Evolutionary conservation across 805 yeast genomes (phyloP).

Genomic region (Candida sonorensis): DNA sequence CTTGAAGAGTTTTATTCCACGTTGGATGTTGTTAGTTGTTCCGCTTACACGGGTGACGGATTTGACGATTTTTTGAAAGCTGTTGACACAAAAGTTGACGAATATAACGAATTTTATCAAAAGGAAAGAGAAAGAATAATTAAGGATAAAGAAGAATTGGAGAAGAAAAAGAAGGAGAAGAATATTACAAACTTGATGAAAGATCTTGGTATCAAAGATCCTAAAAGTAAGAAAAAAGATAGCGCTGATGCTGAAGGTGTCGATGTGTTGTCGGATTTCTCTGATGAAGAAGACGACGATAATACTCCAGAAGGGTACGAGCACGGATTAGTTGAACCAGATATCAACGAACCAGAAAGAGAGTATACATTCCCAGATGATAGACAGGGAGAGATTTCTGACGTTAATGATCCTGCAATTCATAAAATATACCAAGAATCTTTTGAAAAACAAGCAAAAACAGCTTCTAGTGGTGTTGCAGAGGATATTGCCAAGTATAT

Average conservation of each 20-base stretch:
- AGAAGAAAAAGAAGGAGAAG: conserved; percentile 62
- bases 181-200: conserved; percentile 71
- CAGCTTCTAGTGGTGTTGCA: conserved; percentile 60
- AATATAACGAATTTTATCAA: conserved; percentile 75
- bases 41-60: conserved; percentile 90
- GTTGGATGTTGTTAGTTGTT: conserved; percentile 86
- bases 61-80: conserved; percentile 84
- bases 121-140: conserved; percentile 80
- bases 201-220: conserved; percentile 66
- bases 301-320: conserved; percentile 31
- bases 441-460: conserved; percentile 53
- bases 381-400: conserved; percentile 52
- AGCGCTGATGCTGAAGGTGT: conserved; percentile 32
- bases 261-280: conserved; percentile 45
- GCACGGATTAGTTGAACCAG: conserved; percentile 40
- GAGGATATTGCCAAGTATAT: conserved; percentile 68
- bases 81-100: conserved; percentile 81
- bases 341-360: conserved; percentile 35
- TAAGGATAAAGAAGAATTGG: conserved; percentile 70
- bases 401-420: conserved; percentile 39
- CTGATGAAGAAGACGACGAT: conserved; percentile 43
- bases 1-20: conserved; percentile 93
- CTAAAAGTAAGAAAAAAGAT: conserved; percentile 23
- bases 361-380: conserved; percentile 67
- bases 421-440: conserved; percentile 72